Base-by-base conservation (phyloP, 352 stramenopile genomes). In the Globisporangium okanoganense region DNA sequence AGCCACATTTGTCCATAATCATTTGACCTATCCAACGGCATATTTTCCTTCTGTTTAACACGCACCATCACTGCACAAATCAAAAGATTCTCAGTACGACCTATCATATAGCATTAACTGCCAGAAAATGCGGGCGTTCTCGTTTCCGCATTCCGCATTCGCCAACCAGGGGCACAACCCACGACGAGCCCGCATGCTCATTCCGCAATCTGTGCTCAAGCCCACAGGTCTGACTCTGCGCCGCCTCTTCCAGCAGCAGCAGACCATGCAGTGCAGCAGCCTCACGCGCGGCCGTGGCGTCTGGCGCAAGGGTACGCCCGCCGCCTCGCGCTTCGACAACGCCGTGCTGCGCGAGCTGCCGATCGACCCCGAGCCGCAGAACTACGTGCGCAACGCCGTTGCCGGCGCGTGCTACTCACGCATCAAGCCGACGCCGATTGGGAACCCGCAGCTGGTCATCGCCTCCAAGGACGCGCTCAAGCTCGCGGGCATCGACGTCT, bases 361-460 rank as follows among this genome's bases (percentile, higher is more conserved):
- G 2, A 55, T 93, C 14, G 83, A 91, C 55, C 31, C 62, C 1
- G 78, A 87, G 61, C 56, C 68, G 14, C 60, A 76, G 43, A 83
- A 86, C 65, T 71, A 71, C 22, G 76, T 90, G 61, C 79, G 81
- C 6, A 71, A 56, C 40, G 65, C 67, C 41, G 79, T 91, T 16
- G 53, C 62, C 1, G 67, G 76, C 27, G 82, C 83, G 3, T 88
- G 75, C 67, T 94, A 88, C 62, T 84, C 82, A 43, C 78, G 73
- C 14, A 71, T 92, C 31, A 25, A 68, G 51, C 82, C 83, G 35
- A 92, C 79, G 13, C 76, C 81, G 3, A 76, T 94, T 9, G 61
- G 66, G 14, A 78, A 65, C 48, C 85, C 83, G 10, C 63, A 87
- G 56, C 58, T 94, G 2, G 83, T 94, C 18, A 56, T 89, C 29